A percentile compares a stretch with the other conserved stretches of the same genome.
Conservation (phyloP, 2,329 filamentous ascomycete species). For the Ophiostoma quercus region DNA sequence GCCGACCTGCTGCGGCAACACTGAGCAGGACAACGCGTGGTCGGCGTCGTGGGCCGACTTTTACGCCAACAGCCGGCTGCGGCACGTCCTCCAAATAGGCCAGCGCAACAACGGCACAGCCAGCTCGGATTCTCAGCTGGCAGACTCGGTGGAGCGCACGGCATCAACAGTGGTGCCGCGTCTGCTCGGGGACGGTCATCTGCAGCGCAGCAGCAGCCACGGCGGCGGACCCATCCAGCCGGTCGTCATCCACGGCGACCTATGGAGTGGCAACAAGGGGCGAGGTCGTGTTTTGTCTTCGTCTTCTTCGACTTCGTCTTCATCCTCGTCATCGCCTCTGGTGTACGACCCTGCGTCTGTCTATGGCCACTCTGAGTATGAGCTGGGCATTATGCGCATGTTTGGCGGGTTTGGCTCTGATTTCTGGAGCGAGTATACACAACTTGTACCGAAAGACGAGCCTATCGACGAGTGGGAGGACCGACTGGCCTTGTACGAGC, state of each 20-base stretch:
- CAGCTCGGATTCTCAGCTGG: constrained; percentile 53
- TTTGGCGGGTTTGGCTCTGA: constrained; percentile 75
- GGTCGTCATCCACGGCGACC: constrained; percentile 80
- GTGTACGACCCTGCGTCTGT: constrained; percentile 77
- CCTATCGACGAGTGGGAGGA: constrained; percentile 82
- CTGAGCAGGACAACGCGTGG: constrained; percentile 73
- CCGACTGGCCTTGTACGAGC: constrained; percentile 71
- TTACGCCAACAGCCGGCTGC: constrained; percentile 70
- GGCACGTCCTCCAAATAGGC: constrained; percentile 56
- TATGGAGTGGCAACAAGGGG: constrained; percentile 87
- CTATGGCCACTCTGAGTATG: constrained; percentile 85
- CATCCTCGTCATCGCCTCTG: constrained; percentile 55
- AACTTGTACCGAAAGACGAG: constrained; percentile 70
- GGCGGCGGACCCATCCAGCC: constrained; percentile 53
- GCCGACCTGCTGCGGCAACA: constrained; percentile 80
- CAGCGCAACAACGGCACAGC: constrained; percentile 55
- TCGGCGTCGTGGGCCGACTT: constrained; percentile 75
- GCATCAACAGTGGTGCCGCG: constrained; percentile 64
- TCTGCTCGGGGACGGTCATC: constrained; percentile 62
- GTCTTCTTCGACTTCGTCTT: constrained; percentile 36
- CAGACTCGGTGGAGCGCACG: constrained; percentile 58
- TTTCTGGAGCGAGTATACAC: constrained; percentile 75
- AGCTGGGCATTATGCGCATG: constrained; percentile 92
- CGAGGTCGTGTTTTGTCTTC: constrained; percentile 43
- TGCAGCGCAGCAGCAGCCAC: constrained; percentile 39